Base-by-base conservation (phyloP, 2,329 filamentous ascomycete genomes). In the Epichloe baconii region DNA sequence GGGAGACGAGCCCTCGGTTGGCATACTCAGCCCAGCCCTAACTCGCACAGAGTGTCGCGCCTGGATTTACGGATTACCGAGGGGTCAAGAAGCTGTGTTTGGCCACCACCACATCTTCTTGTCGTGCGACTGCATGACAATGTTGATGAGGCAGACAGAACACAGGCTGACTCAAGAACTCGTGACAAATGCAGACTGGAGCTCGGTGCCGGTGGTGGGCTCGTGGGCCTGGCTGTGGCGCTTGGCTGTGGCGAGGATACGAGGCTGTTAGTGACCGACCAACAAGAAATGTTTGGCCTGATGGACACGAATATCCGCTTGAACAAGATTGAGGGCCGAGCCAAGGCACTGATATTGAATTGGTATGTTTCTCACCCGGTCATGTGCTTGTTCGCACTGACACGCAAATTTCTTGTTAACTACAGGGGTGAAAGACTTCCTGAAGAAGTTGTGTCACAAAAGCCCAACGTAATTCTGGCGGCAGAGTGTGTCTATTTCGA, bases 401-500 rank as follows among this genome's bases (percentile, higher is more conserved):
- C 52, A 47, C 21, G 26, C 26, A 17, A 44, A 10, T 17, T 17
- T 26, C 15, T 19, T 7, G 15, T 36, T 3, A 12, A 38, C 21
- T 52, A 23, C 57, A 83, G 81, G 82, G 80, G 80, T 52, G 75
- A 83, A 56, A 69, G 77, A 49, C 69, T 85, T 44, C 72, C 80
- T 38, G 65, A 70, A 42, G 66, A 71, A 44, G 70, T 84, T 43
- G 58, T 74, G 49, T 68, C 74, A 50, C 72, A 74, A 58, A 78
- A 78, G 55, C 88, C 89, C 17, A 82, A 90, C 60, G 74, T 95
- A 51, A 82, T 98, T 51, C 77, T 97, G n/a, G 93, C 93, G 3
- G 91, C 90, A 41, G 93, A 97, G 67, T 97, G 91, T 68, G 89
- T 95, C 47, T 98, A 97, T 72, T 95, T 95, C 66, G 93, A 97